phyloP scores from a whole-genome alignment of 2,329 filamentous ascomycete genomes.

The Emmonsiellopsis sp. region DNA sequence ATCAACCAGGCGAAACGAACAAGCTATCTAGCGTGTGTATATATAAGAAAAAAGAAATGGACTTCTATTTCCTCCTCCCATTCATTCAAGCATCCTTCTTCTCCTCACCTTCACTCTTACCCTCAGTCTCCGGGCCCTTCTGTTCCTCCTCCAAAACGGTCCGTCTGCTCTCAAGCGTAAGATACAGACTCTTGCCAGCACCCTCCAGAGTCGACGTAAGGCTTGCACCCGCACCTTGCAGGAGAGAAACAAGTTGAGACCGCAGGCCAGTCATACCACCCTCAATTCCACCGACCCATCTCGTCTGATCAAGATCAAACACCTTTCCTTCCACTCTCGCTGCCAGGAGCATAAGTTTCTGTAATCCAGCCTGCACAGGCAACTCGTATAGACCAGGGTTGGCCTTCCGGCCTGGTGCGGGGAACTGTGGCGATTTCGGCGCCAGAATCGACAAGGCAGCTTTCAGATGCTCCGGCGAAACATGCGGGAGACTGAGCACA shows the following conservation, averaged over 20 bases:
- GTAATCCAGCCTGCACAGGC: constrained; percentile 66
- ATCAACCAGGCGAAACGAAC: background rate
- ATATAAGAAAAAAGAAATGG: background rate
- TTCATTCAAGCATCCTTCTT: constrained; percentile 2
- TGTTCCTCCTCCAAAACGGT: constrained; percentile 69
- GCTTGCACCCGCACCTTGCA: constrained; percentile 70
- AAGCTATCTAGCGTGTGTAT: background rate
- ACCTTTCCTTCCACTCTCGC: constrained; percentile 78
- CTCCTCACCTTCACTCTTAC: background rate
- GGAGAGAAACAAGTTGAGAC: constrained; percentile 67
- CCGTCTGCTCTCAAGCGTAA: constrained; percentile 76
- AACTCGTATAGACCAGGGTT: constrained; percentile 76
- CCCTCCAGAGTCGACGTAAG: constrained; percentile 72
- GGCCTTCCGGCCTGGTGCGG: constrained; percentile 64
- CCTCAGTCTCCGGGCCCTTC: constrained; percentile 24
- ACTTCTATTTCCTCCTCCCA: constrained; percentile 1
- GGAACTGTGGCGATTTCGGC: constrained; percentile 62
- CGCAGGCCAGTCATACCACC: constrained; percentile 73
- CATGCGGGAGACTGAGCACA: constrained; percentile 66
- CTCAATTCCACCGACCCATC: constrained; percentile 66
- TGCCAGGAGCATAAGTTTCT: constrained; percentile 79
- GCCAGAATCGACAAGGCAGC: constrained; percentile 69
- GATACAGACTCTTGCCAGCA: constrained; percentile 70
- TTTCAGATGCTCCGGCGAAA: constrained; percentile 76
- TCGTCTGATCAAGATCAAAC: constrained; percentile 64